phyloP scores from a whole-genome alignment of 371 early-diverging fungal species.

The Gilbertella persicaria region DNA sequence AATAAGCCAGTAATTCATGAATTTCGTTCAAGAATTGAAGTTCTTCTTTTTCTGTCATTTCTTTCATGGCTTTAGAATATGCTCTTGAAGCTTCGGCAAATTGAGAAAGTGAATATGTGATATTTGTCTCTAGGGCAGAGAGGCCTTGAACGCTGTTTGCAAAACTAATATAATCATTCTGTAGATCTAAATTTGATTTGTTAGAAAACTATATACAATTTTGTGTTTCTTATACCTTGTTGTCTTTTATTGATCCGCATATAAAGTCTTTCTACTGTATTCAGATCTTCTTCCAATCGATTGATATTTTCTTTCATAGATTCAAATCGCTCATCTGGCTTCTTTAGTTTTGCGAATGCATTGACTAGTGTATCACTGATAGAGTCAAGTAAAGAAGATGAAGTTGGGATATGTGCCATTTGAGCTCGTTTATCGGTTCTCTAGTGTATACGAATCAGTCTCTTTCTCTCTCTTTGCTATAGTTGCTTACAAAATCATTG shows the following conservation, averaged over 20 bases:
- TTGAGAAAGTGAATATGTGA: conserved; percentile 70
- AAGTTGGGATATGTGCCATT: conserved; percentile 24
- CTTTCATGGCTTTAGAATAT: conserved; percentile 65
- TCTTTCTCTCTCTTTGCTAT: background rate
- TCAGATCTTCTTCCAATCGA: conserved; percentile 84
- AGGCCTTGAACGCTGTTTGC: conserved; percentile 73
- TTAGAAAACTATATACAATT: background rate
- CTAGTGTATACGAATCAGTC: conserved; percentile 12
- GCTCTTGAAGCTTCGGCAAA: conserved; percentile 72
- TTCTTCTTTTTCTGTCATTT: conserved; percentile 72
- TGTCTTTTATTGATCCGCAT: conserved; percentile 79
- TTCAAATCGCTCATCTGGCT: conserved; percentile 85
- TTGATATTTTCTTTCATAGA: conserved; percentile 79
- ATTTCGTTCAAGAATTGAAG: conserved; percentile 55
- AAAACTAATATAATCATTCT: conserved; percentile 78
- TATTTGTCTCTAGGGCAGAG: conserved; percentile 82
- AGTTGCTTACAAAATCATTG: conserved; percentile 64
- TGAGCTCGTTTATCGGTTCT: conserved; percentile 44
- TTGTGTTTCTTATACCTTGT: conserved; percentile 21
- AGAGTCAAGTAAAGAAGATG: conserved; percentile 38
- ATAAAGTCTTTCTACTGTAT: conserved; percentile 76
- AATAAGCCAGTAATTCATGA: conserved; percentile 87
- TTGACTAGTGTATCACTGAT: conserved; percentile 81
- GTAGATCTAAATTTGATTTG: conserved; percentile 57
- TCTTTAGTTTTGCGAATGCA: conserved; percentile 87